These are phyloP conservation scores for Cladophialophora exuberans DNA, from an alignment of 2,329 filamentous ascomycete genomes.

Conservation along the genomic window DNA sequence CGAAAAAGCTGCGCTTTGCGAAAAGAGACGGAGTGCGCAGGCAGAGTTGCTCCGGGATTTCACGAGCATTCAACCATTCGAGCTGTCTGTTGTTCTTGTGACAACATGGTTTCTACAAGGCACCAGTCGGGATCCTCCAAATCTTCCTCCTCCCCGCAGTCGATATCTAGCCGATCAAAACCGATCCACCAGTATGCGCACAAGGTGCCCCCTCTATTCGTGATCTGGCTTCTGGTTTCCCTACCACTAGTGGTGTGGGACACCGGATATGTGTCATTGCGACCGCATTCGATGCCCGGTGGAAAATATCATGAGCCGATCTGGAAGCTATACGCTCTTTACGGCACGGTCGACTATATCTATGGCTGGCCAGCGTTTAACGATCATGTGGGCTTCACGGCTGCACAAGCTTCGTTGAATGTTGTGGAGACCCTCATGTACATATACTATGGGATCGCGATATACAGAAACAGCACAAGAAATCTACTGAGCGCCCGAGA, in stretches of 20 bases:
- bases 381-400: conserved; percentile 72
- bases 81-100: not conserved
- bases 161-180: conserved; percentile 13
- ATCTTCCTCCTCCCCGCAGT: conserved; percentile 10
- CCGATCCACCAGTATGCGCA: conserved; percentile 55
- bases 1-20: no score
- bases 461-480: conserved; percentile 12
- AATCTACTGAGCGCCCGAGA: conserved; percentile 37
- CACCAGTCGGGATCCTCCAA: conserved; percentile 54
- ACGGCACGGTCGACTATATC: conserved; percentile 76
- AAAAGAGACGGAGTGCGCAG: no score
- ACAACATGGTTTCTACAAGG: conserved; percentile 60
- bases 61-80: not conserved
- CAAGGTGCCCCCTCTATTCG: conserved; percentile 61
- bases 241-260: conserved; percentile 84
- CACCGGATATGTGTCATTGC: conserved; percentile 74
- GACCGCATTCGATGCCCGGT: conserved; percentile 80
- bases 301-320: conserved; percentile 72
- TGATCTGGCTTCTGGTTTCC: conserved; percentile 74
- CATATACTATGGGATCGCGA: conserved; percentile 57
- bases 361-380: conserved; percentile 78
- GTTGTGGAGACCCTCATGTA: conserved; percentile 70
- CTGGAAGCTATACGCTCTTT: conserved; percentile 78
- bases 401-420: conserved; percentile 73
- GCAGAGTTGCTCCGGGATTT: no score